Conservation (phyloP, 164 flowering plant genomes). For the Kalanchoe fedtschenkoi region DNA sequence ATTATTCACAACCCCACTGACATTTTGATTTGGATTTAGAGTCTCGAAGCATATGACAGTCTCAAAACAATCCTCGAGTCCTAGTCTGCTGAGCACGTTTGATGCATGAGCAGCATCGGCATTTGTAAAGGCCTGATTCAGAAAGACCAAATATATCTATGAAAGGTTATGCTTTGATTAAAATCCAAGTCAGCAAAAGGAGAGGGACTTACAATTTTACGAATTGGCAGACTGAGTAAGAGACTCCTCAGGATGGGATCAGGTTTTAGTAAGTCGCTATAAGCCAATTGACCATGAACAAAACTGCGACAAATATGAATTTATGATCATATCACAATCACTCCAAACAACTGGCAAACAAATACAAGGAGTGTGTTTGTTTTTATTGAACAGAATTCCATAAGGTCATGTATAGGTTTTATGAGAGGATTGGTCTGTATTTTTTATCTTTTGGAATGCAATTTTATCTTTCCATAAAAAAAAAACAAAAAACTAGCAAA, state of each 20-base stretch:
- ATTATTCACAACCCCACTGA: not conserved
- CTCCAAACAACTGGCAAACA: not conserved
- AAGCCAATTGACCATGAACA: slow-evolving; percentile 88
- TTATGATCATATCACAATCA: not conserved
- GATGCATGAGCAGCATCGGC: slow-evolving; percentile 61
- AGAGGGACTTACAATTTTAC: slow-evolving; percentile 57
- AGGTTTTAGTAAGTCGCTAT: slow-evolving; percentile 51
- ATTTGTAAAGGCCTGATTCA: slow-evolving; percentile 68
- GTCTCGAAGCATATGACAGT: slow-evolving; percentile 76
- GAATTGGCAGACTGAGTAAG: slow-evolving; percentile 58
- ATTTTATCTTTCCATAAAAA: too few relatives aligned
- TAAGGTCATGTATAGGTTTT: too few relatives aligned
- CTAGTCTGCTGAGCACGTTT: slow-evolving; percentile 52
- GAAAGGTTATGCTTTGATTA: not conserved
- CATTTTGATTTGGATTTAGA: slow-evolving; percentile 37
- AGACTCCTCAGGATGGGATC: slow-evolving; percentile 59
- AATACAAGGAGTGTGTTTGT: too few relatives aligned
- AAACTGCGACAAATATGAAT: slow-evolving; percentile 28
- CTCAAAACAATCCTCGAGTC: slow-evolving; percentile 84
- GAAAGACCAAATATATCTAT: slow-evolving; percentile 7
- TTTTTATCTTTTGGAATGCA: too few relatives aligned
- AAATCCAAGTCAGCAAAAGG: not conserved
- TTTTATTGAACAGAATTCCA: too few relatives aligned
- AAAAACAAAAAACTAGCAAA: not conserved
- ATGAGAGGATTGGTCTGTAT: too few relatives aligned